These are phyloP conservation scores for Vicia villosa DNA, from an alignment of 306 rosid genomes.

Conservation along the genomic window DNA sequence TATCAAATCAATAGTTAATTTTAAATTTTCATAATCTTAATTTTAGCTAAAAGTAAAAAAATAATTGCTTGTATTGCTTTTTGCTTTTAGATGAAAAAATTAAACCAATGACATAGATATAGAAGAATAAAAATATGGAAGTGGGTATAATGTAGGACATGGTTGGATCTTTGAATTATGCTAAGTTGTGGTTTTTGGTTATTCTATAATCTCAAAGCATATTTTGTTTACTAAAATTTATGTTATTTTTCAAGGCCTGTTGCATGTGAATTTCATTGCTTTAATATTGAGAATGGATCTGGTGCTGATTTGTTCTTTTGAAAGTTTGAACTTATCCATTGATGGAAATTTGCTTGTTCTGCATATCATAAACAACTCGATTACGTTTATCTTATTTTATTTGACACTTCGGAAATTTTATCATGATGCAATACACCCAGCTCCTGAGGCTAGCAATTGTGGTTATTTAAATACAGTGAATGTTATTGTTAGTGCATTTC, in stretches of 20 bases:
- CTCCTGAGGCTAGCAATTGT: slow-evolving; percentile 20
- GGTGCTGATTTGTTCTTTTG: slow-evolving; percentile 20
- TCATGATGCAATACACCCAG: slow-evolving; percentile 24
- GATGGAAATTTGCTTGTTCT: slow-evolving; percentile 1
- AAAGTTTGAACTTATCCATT: slow-evolving; percentile 1
- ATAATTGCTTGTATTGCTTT: neutral
- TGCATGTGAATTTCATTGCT: slow-evolving; percentile 16
- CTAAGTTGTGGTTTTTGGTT: neutral
- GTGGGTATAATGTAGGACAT: slow-evolving; percentile 11
- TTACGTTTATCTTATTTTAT: slow-evolving; percentile 24
- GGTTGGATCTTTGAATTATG: slow-evolving; percentile 16
- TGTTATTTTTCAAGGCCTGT: slow-evolving; percentile 17
- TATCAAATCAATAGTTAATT: slow-evolving; percentile 19
- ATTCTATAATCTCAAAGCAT: slow-evolving; percentile 13
- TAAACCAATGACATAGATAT: slow-evolving; percentile 3
- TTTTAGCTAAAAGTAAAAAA: neutral
- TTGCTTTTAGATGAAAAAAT: slow-evolving; percentile 16
- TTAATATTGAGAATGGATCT: slow-evolving; percentile 25
- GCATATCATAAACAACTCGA: slow-evolving; percentile 9
- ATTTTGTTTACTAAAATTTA: neutral
- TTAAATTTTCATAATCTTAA: neutral
- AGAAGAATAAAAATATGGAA: slow-evolving; percentile 18
- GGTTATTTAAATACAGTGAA: slow-evolving; percentile 5
- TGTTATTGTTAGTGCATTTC: slow-evolving; percentile 14
- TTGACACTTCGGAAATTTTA: slow-evolving; percentile 23